These are phyloP conservation scores for Leptosphaerulina australis DNA, from an alignment of 2,329 filamentous ascomycete species.

Conservation along the genomic window DNA sequence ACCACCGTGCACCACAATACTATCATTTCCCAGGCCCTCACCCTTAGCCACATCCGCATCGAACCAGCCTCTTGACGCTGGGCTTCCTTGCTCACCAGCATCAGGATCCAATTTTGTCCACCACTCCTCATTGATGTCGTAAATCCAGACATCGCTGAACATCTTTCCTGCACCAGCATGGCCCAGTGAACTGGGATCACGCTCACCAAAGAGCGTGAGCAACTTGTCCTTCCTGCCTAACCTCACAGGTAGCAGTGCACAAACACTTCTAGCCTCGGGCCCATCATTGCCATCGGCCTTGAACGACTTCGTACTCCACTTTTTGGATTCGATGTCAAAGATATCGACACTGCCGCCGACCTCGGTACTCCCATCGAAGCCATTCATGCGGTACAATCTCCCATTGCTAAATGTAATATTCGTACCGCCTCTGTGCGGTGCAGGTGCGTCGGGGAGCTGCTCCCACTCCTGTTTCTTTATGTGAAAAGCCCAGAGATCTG, in stretches of 20 bases:
- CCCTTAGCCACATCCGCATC: slow-evolving; percentile 54
- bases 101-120: slow-evolving; percentile 40
- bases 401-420: slow-evolving; percentile 68
- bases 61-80: slow-evolving; percentile 60
- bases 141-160: slow-evolving; percentile 60
- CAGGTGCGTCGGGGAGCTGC: slow-evolving; percentile 70
- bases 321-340: slow-evolving; percentile 48
- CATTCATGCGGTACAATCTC: slow-evolving; percentile 78
- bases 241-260: slow-evolving; percentile 52
- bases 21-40: slow-evolving; percentile 34
- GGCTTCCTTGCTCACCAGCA: slow-evolving; percentile 34
- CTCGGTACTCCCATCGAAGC: slow-evolving; percentile 73
- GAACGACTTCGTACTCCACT: slow-evolving; percentile 52
- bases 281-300: slow-evolving; percentile 53
- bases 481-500: slow-evolving; percentile 81
- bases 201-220: slow-evolving; percentile 61
- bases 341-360: slow-evolving; percentile 75
- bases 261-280: slow-evolving; percentile 59
- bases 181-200: slow-evolving; percentile 59
- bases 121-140: slow-evolving; percentile 44
- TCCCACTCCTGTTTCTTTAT: slow-evolving; percentile 69
- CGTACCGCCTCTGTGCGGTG: slow-evolving; percentile 68
- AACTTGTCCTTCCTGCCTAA: slow-evolving; percentile 48
- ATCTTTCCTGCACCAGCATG: slow-evolving; percentile 64
- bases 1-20: slow-evolving; percentile 57